phyloP scores from a whole-genome alignment of 305 asterid genomes.

The Petunia hybrid region DNA sequence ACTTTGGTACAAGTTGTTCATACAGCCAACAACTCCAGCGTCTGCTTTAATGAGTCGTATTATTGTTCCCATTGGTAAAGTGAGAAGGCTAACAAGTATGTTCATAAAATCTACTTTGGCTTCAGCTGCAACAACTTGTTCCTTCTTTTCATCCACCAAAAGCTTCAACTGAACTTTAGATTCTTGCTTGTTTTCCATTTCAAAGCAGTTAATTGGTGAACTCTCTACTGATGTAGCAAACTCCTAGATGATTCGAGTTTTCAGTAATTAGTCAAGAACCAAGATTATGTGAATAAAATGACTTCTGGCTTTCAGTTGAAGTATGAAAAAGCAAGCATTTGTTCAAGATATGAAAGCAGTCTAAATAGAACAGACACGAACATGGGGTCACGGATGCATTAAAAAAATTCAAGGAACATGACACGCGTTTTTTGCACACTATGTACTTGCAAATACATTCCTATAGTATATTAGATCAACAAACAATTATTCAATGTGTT shows the following conservation, averaged over 20 bases:
- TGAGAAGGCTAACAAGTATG: slow-evolving; percentile 25
- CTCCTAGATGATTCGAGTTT: not conserved
- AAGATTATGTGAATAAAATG: not conserved
- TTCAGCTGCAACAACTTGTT: slow-evolving; percentile 29
- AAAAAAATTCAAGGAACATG: not conserved
- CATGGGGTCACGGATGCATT: not conserved
- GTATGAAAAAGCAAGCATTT: not conserved
- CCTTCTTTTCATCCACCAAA: slow-evolving; percentile 19
- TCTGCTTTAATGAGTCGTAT: slow-evolving; percentile 3
- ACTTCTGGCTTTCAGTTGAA: not conserved
- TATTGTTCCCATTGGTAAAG: slow-evolving; percentile 28
- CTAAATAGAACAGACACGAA: not conserved
- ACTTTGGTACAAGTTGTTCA: slow-evolving; percentile 27
- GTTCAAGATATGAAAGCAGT: not conserved
- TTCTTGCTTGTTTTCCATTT: not conserved
- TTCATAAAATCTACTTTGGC: slow-evolving; percentile 35
- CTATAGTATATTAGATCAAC: not conserved
- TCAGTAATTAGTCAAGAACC: not conserved
- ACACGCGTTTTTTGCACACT: not conserved
- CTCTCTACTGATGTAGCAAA: not conserved
- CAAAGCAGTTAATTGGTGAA: not conserved
- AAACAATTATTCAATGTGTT: not conserved
- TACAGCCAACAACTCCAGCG: slow-evolving; percentile 22
- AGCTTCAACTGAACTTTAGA: slow-evolving; percentile 2
- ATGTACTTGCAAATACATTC: not conserved